A percentile compares a stretch with the other conserved stretches of the same genome.
phyloP scores from a whole-genome alignment of 2,329 filamentous ascomycete genomes.

The Neopestalotiopsis sp. region DNA sequence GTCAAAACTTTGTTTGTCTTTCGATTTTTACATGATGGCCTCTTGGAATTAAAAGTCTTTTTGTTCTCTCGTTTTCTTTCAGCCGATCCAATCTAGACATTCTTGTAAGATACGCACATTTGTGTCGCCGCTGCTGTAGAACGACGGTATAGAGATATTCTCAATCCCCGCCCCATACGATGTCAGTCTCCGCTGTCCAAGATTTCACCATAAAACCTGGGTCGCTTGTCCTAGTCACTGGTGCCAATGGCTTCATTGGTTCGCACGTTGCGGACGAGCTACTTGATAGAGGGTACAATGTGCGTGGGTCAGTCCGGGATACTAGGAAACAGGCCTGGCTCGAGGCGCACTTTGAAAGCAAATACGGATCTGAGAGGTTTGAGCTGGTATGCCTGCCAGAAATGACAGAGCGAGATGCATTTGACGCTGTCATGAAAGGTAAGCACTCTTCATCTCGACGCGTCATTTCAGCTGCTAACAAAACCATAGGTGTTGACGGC shows the following conservation, averaged over 20 bases:
- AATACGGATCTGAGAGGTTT: constrained; percentile 5
- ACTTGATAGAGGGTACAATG: not conserved
- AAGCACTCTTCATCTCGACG: not conserved
- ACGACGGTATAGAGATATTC: not conserved
- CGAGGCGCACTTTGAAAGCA: not conserved
- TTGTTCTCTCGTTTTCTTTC: not conserved
- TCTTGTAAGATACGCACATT: not conserved
- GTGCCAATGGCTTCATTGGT: not conserved
- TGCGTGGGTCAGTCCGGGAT: constrained; percentile 7
- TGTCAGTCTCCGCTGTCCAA: not conserved
- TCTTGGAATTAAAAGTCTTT: not conserved
- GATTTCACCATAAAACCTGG: not conserved
- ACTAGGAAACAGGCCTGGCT: constrained; percentile 15
- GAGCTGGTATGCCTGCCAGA: constrained; percentile 10
- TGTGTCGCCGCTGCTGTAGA: not conserved
- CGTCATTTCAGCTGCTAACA: not conserved
- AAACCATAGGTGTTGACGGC: constrained; percentile 30
- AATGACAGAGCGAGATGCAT: constrained; percentile 1
- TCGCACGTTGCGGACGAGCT: not conserved
- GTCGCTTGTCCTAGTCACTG: not conserved
- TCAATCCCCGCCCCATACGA: not conserved
- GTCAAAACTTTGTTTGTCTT: not conserved
- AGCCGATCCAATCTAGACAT: not conserved
- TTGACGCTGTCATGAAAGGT: constrained; percentile 10
- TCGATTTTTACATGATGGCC: not conserved